phyloP scores from a whole-genome alignment of 495 filamentous ascomycete genomes.

The Penicillium antarcticum region DNA sequence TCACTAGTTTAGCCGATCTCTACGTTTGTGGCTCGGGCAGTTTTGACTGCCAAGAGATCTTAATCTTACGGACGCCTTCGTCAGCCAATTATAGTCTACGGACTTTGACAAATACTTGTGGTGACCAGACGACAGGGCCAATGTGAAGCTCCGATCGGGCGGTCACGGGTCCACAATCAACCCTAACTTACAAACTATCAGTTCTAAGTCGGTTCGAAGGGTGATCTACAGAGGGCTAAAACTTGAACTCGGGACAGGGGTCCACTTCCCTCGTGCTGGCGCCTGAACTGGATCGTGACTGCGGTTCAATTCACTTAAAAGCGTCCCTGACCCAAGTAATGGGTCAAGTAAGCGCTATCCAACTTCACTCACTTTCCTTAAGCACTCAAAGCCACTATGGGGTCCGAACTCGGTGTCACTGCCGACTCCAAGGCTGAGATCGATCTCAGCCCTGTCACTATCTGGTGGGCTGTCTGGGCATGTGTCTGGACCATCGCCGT shows the following conservation, averaged over 20 bases:
- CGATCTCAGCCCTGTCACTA: constrained; percentile 23
- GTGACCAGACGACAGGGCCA: not conserved
- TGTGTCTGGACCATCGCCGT: constrained; percentile 55
- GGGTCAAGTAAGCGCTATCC: constrained; percentile 14
- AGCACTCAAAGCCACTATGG: constrained; percentile 24
- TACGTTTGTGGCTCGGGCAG: not conserved
- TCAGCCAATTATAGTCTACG: not conserved
- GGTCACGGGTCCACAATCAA: not conserved
- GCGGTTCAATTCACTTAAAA: not conserved
- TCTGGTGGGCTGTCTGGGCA: constrained; percentile 35
- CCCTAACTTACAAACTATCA: too few relatives aligned
- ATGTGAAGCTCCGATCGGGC: not conserved
- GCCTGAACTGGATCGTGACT: too few relatives aligned
- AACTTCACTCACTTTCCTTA: constrained; percentile 32
- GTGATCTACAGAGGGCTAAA: too few relatives aligned
- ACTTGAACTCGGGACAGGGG: too few relatives aligned
- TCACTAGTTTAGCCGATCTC: not conserved
- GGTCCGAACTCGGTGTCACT: constrained; percentile 33
- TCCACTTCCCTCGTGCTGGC: too few relatives aligned
- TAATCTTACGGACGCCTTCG: not conserved
- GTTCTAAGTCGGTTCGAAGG: too few relatives aligned
- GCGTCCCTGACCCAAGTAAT: not conserved
- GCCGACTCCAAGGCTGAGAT: constrained; percentile 26
- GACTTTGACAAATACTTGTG: constrained; percentile 1
- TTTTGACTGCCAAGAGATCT: constrained; percentile 5